Conservation (phyloP, 2,329 filamentous ascomycete genomes). For the Beauveria asiatica region DNA sequence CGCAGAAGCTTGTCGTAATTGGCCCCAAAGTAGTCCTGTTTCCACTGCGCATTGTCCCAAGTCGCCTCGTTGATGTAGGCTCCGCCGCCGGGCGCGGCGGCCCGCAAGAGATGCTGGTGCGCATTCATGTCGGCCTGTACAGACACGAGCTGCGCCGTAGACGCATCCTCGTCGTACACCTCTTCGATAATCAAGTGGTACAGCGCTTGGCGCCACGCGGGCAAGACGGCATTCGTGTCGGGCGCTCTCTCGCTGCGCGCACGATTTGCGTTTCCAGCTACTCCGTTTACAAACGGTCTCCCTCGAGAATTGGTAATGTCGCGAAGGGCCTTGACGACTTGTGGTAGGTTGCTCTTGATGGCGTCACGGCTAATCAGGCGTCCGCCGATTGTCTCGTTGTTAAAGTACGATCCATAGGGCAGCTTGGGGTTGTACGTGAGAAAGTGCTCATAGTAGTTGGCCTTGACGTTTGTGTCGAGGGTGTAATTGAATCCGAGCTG, state of each 20-base stretch:
- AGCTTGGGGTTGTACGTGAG: neutral
- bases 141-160: neutral
- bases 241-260: neutral
- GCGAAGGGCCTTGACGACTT: conserved; percentile 14
- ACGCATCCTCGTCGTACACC: neutral
- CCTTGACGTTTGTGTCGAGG: conserved; percentile 28
- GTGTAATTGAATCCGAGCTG: neutral
- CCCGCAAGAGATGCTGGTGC: conserved; percentile 19
- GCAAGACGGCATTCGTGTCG: neutral
- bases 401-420: conserved; percentile 14
- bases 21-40: conserved; percentile 36
- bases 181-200: neutral
- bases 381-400: conserved; percentile 31
- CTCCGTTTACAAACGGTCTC: neutral
- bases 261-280: neutral
- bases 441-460: conserved; percentile 33
- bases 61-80: conserved; percentile 46
- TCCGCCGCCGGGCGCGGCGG: conserved; percentile 32
- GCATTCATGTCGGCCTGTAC: neutral
- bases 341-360: conserved; percentile 14
- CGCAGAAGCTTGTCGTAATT: conserved; percentile 33
- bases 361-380: conserved; percentile 32
- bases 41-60: conserved; percentile 33
- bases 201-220: neutral
- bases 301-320: conserved; percentile 14